Evolutionary conservation across 1,284 basidiomycete species (phyloP), one percentile per base, ranked within the genome.

Genomic region (Pyrrhoderma noxium): DNA sequence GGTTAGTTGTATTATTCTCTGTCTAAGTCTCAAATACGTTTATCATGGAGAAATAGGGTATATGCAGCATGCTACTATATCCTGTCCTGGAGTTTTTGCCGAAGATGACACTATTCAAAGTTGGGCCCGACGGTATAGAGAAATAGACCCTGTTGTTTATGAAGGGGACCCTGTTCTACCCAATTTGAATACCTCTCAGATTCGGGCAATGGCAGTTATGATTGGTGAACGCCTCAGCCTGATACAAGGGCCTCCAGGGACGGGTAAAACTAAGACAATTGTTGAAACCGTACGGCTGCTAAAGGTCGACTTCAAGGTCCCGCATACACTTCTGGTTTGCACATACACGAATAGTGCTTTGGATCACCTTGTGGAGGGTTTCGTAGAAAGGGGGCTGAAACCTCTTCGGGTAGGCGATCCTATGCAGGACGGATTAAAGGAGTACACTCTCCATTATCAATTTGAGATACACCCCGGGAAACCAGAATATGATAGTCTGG

Each of bases 191-290:
- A 62, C 66, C 8, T 86, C 84, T n/a, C 93, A 97, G 66, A 75
- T 79, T 49, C 72, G 80, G 51, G 93, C 93, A 0, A 80, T 94
- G 45, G 93, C 92, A 1, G 77, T 82, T 70, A 94, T 95, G 87
- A 74, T 96, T 41, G 79, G 81, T 4, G 77, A 92, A 59, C 72
- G 81, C 27, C 66, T 92, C 35, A 88, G 85, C 62, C 72, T 96
- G 19, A 80, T 96, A 18, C 93, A 96, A 69, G 93, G 93, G 85
- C 93, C 93, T 19, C 93, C 93, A 4, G 93, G 93, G n/a, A 97
- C 93, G 0, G 92, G 93, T 43, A 97, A 97, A 68, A 95, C 93
- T 1, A 84, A 86, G 61, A 95, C 93, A 0, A 92, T 97, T 46
- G 84, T 94, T 27, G 85, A 93, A 62, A 75, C 89, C 1, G 76